Percentiles rank a stretch among this genome's conserved stretches.
These are phyloP conservation scores for Akebia trifoliata DNA, from an alignment of 164 flowering plant genomes.

Conservation along the genomic window DNA sequence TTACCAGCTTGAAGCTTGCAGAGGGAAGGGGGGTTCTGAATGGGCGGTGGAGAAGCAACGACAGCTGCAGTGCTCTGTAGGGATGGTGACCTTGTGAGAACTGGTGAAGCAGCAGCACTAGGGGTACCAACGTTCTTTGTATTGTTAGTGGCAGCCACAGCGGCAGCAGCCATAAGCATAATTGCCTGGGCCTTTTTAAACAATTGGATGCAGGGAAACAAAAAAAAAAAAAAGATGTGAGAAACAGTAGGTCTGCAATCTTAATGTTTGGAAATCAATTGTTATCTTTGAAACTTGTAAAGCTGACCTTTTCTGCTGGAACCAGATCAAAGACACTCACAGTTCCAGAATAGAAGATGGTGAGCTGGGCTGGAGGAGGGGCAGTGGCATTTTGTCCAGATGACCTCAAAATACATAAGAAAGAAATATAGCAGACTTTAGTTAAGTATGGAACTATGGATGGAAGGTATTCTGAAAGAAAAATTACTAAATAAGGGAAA, in stretches of 20 bases:
- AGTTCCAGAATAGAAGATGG: slow-evolving; percentile 45
- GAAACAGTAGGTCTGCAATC: background rate
- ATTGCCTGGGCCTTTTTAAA: slow-evolving; percentile 33
- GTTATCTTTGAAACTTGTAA: background rate
- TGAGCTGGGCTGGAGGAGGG: slow-evolving; percentile 29
- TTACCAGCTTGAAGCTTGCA: slow-evolving; percentile 45
- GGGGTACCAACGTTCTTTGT: slow-evolving; percentile 5
- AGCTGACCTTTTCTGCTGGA: slow-evolving; percentile 39
- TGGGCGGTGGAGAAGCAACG: slow-evolving; percentile 25
- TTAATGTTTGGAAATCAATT: background rate
- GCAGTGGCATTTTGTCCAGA: slow-evolving; percentile 8
- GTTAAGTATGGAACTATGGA: no score
- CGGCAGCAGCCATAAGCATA: slow-evolving; percentile 43
- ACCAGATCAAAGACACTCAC: slow-evolving; percentile 39
- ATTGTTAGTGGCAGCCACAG: slow-evolving; percentile 19
- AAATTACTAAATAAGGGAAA: no score
- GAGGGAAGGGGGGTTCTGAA: slow-evolving; percentile 17
- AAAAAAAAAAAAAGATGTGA: background rate
- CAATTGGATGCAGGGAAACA: background rate
- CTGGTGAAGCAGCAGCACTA: slow-evolving; percentile 21
- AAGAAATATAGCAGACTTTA: background rate
- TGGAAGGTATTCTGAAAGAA: no score
- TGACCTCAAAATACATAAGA: slow-evolving; percentile 3
- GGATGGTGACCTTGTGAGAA: slow-evolving; percentile 40
- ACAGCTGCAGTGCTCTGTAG: slow-evolving; percentile 36